Evolutionary conservation across 2,329 filamentous ascomycete species (phyloP), one percentile per base, ranked within the genome.

Genomic region (Lasiodiplodia theobromae): DNA sequence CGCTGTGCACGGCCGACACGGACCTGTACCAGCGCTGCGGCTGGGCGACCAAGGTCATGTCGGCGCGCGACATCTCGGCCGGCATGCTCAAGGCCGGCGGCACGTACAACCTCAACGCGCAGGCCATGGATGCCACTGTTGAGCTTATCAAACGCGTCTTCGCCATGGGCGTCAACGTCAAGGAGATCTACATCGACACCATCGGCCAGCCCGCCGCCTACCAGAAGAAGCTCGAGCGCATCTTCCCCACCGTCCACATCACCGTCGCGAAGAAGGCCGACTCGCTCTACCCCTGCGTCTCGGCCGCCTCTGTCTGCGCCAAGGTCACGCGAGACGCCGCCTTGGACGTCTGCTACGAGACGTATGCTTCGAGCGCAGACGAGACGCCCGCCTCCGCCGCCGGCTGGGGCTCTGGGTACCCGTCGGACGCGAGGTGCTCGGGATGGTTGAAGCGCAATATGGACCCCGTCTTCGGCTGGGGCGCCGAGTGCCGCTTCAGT

Each of bases 391-490:
- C 12, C 34, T 28, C 28, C 28, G 69, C 71, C 21, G 83, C 85
- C 18, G 84, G 82, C 4, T 97, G 96, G 94, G 96, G 96, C 0
- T 97, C 93, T 0, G 96, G 96, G 0, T 99, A 99, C 78, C 96
- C 96, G 0, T 93, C 92, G 1, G 96, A 99, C 80, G 89, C 86
- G 23, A 87, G 92, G 71, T 97, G 94, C 74, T 88, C 91, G 2
- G 80, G 44, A 16, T 99, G 96, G 95, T 78, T 99, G 77, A 92
- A 89, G 81, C 83, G 83, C 49, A 96, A 95, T 72, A 95, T 97
- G 90, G 91, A 99, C 76, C 92, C 93, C 2, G 82, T 98, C 1
- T 99, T 98, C 82, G 96, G 96, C 16, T 99, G 96, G 95, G 94
- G 95, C 0, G 87, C 87, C 28, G 94, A 98, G 81, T 97, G 93